phyloP scores from a whole-genome alignment of 768 basidiomycete genomes.

The Hemileccinum impolitum region DNA sequence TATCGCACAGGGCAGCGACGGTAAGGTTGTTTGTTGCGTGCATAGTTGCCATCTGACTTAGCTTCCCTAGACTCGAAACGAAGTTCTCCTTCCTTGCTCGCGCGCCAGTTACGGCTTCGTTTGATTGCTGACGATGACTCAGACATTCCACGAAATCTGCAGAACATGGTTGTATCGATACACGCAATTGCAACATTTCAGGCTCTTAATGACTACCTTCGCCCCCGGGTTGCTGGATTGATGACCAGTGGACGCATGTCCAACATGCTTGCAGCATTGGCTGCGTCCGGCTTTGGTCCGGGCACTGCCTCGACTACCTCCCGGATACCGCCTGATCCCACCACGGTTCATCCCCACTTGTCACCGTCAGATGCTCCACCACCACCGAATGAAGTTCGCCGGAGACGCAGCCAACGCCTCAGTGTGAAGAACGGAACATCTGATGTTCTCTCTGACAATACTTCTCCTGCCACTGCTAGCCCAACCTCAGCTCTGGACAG shows the following conservation, averaged over 20 bases:
- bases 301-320: constrained; percentile 44
- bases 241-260: constrained; percentile 65
- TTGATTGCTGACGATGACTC: constrained; percentile 87
- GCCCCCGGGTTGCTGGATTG: constrained; percentile 80
- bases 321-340: constrained; percentile 32
- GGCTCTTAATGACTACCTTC: constrained; percentile 92
- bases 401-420: constrained; percentile 81
- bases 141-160: constrained; percentile 80
- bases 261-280: constrained; percentile 88
- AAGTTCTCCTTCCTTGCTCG: constrained; percentile 87
- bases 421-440: constrained; percentile 57
- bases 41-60: constrained; percentile 2
- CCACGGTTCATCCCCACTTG: constrained; percentile 27
- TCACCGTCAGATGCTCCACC: constrained; percentile 35
- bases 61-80: constrained; percentile 71
- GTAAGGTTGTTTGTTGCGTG: constrained; percentile 36
- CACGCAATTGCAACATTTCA: constrained; percentile 99
- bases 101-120: constrained; percentile 85
- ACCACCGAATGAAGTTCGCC: constrained; percentile 42
- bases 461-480: constrained; percentile 21
- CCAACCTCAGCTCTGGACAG: constrained; percentile 27
- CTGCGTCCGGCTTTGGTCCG: constrained; percentile 67
- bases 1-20: constrained; percentile 77
- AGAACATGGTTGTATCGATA: constrained; percentile 94
- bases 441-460: constrained; percentile 10